A percentile compares a stretch with the other conserved stretches of the same genome.
These are phyloP conservation scores for Cryphonectria naterciae DNA, from an alignment of 2,329 filamentous ascomycete species.

Conservation along the genomic window DNA sequence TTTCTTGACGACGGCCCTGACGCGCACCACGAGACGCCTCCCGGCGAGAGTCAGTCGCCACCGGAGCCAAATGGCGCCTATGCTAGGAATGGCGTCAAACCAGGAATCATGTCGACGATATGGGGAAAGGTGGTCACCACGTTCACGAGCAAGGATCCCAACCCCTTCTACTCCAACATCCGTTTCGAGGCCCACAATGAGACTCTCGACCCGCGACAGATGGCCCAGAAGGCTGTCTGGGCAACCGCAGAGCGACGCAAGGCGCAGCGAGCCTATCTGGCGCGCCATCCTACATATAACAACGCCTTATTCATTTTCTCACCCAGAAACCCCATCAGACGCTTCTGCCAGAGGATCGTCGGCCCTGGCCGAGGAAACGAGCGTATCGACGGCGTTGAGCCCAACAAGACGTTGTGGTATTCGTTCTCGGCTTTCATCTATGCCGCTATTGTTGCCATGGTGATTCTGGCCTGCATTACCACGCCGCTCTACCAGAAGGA, in stretches of 20 bases:
- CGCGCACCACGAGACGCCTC: conserved; percentile 43
- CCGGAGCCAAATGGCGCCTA: conserved; percentile 37
- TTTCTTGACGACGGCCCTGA: conserved; percentile 80
- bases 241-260: conserved; percentile 82
- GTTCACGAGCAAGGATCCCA: conserved; percentile 74
- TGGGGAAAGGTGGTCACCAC: conserved; percentile 64
- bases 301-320: conserved; percentile 86
- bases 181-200: conserved; percentile 75
- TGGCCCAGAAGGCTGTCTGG: conserved; percentile 88
- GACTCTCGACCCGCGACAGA: conserved; percentile 78
- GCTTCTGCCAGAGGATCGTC: conserved; percentile 84
- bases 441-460: conserved; percentile 93
- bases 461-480: conserved; percentile 91
- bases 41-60: conserved; percentile 42
- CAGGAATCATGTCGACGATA: conserved; percentile 61
- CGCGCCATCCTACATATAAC: conserved; percentile 88
- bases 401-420: conserved; percentile 90
- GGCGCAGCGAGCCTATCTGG: conserved; percentile 88
- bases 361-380: conserved; percentile 87
- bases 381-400: conserved; percentile 86
- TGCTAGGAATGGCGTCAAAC: conserved; percentile 50
- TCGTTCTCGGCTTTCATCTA: conserved; percentile 93
- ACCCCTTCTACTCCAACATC: conserved; percentile 87
- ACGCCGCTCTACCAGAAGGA: conserved; percentile 92
- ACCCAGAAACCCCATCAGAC: conserved; percentile 76